phyloP scores from a whole-genome alignment of 495 filamentous ascomycete species.

The Annulohypoxylon moriforme region DNA sequence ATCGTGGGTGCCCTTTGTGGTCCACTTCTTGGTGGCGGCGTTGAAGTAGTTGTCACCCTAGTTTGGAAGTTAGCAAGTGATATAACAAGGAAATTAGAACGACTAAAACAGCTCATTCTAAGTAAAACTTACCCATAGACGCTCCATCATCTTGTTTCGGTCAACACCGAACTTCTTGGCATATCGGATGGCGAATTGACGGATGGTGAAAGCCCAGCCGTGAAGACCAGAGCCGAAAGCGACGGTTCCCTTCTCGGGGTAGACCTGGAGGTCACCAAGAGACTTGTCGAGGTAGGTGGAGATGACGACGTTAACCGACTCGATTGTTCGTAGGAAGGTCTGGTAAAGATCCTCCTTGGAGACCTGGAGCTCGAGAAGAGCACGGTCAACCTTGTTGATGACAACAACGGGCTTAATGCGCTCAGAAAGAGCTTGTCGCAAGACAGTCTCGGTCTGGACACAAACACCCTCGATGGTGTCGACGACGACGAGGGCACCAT shows the following conservation, averaged over 20 bases:
- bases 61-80: slow-evolving; percentile 23
- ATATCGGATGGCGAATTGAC: slow-evolving; percentile 96
- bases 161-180: slow-evolving; percentile 99
- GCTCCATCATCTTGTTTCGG: slow-evolving; percentile 99
- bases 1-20: slow-evolving; percentile 80
- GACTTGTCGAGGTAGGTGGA: slow-evolving; percentile 97
- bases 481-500: slow-evolving; percentile 99
- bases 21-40: slow-evolving; percentile 99
- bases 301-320: slow-evolving; percentile 99
- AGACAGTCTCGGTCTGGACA: slow-evolving; percentile 99
- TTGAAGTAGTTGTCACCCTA: slow-evolving; percentile 99
- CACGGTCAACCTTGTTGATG: slow-evolving; percentile 99
- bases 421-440: slow-evolving; percentile 98
- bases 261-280: slow-evolving; percentile 98
- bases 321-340: slow-evolving; percentile 98
- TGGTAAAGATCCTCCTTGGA: slow-evolving; percentile 99
- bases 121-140: slow-evolving; percentile 83
- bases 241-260: slow-evolving; percentile 94
- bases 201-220: slow-evolving; percentile 99
- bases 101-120: not conserved
- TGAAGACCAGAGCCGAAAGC: slow-evolving; percentile 99
- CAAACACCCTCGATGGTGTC: slow-evolving; percentile 99
- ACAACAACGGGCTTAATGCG: slow-evolving; percentile 99
- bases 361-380: slow-evolving; percentile 97
- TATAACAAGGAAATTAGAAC: not conserved